Conservation (phyloP, 1,284 basidiomycete genomes). For the Omphalotus olearius region DNA sequence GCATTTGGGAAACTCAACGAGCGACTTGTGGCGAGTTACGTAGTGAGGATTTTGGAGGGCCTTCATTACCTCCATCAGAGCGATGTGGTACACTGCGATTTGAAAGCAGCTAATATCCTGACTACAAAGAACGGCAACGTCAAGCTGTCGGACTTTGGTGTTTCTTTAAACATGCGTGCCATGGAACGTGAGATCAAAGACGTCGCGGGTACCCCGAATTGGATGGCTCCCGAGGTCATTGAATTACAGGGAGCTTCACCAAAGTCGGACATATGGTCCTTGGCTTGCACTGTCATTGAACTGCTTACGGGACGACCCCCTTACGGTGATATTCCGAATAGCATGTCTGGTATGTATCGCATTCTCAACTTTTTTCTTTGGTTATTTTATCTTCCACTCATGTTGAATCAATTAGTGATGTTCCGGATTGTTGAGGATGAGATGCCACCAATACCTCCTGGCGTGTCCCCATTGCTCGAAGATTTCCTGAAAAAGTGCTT, state of each 20-base stretch:
- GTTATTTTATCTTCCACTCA: slow-evolving; percentile 9
- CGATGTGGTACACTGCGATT: slow-evolving; percentile 86
- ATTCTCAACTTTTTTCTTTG: background rate
- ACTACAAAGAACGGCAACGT: slow-evolving; percentile 97
- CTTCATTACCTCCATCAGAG: slow-evolving; percentile 84
- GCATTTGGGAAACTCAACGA: slow-evolving; percentile 92
- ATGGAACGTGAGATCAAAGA: slow-evolving; percentile 86
- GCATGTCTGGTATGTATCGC: slow-evolving; percentile 68
- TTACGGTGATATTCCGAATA: slow-evolving; percentile 82
- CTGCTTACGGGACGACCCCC: slow-evolving; percentile 89
- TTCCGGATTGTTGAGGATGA: slow-evolving; percentile 94
- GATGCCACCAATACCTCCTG: slow-evolving; percentile 81
- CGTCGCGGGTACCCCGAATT: slow-evolving; percentile 93
- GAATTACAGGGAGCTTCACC: slow-evolving; percentile 73
- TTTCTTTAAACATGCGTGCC: slow-evolving; percentile 97
- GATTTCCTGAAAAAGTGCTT: slow-evolving; percentile 86
- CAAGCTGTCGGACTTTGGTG: slow-evolving; percentile 97
- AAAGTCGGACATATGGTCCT: slow-evolving; percentile 88
- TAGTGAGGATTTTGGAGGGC: slow-evolving; percentile 91
- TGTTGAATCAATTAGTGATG: slow-evolving; percentile 58
- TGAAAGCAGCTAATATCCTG: slow-evolving; percentile 98
- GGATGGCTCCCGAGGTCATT: slow-evolving; percentile 98
- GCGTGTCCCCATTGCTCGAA: slow-evolving; percentile 65
- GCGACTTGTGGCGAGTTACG: slow-evolving; percentile 82
- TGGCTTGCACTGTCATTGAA: slow-evolving; percentile 93